phyloP scores from a whole-genome alignment of 106 monocot species.

The Platanthera guangdongensis region DNA sequence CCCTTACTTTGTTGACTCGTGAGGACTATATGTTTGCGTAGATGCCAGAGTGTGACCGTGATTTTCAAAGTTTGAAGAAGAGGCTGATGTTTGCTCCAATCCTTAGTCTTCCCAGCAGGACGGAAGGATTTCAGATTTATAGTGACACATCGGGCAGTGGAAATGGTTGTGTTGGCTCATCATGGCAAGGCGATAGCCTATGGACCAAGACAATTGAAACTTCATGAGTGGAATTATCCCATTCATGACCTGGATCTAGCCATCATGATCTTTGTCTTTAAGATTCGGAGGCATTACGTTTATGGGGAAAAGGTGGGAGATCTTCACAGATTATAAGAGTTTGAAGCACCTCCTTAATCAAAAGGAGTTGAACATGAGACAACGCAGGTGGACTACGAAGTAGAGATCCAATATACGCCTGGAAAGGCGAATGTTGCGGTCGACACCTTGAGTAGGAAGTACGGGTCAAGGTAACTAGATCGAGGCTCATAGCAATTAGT shows the following conservation, averaged over 20 bases:
- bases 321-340: neutral
- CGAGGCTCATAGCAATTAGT: too few species aligned
- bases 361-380: neutral
- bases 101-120: too few species aligned
- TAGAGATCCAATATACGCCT: neutral
- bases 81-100: too few species aligned
- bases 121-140: too few species aligned
- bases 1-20: too few species aligned
- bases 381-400: neutral
- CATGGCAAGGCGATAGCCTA: neutral
- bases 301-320: neutral
- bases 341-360: neutral
- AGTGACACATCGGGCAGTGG: too few species aligned
- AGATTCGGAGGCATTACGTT: neutral
- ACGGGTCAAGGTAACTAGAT: too few species aligned
- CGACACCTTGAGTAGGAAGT: neutral
- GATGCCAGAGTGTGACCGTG: too few species aligned
- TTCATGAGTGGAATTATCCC: neutral
- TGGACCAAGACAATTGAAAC: neutral
- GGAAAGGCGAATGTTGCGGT: neutral
- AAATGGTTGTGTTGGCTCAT: neutral
- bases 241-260: neutral
- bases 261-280: neutral
- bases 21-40: too few species aligned
- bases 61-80: too few species aligned